A percentile compares a stretch with the other conserved stretches of the same genome.
Conservation (phyloP, 2,329 filamentous ascomycete genomes). For the Diaporthe batatas region DNA sequence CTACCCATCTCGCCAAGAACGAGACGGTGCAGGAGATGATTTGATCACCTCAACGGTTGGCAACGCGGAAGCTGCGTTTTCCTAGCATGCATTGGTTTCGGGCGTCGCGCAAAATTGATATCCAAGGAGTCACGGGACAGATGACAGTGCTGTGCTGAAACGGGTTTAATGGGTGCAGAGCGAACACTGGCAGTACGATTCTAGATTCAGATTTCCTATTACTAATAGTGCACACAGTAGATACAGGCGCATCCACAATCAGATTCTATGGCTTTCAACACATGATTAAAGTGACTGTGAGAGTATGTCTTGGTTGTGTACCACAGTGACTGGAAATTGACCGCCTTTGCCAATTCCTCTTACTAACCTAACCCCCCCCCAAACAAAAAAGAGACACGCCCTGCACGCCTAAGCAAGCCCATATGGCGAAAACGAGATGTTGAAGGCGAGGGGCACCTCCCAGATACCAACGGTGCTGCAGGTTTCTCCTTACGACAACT, state of each 20-base stretch:
- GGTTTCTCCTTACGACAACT: slow-evolving; percentile 25
- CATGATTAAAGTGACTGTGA: not conserved
- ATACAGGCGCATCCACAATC: slow-evolving; percentile 5
- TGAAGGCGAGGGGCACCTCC: not conserved
- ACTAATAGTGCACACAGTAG: not conserved
- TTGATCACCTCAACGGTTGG: slow-evolving; percentile 47
- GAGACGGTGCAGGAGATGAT: slow-evolving; percentile 55
- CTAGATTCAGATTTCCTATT: slow-evolving; percentile 12
- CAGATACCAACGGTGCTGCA: slow-evolving; percentile 11
- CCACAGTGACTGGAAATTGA: not conserved
- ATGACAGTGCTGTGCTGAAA: not conserved
- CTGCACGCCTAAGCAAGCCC: not conserved
- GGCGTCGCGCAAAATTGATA: slow-evolving; percentile 38
- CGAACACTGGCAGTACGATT: slow-evolving; percentile 8
- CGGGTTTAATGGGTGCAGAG: not conserved
- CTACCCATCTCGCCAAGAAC: slow-evolving; percentile 56
- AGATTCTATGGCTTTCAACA: not conserved
- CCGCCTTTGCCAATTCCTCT: not conserved
- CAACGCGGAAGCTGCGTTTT: slow-evolving; percentile 37
- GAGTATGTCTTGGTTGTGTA: not conserved
- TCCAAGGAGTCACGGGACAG: slow-evolving; percentile 29
- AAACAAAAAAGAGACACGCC: too few species aligned
- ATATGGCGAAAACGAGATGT: not conserved
- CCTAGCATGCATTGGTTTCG: not conserved
- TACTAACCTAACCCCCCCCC: not conserved